Percentiles rank a stretch among this genome's conserved stretches.
Evolutionary conservation across 192 early-diverging fungal genomes (phyloP).

Genomic region (Podila verticillata): DNA sequence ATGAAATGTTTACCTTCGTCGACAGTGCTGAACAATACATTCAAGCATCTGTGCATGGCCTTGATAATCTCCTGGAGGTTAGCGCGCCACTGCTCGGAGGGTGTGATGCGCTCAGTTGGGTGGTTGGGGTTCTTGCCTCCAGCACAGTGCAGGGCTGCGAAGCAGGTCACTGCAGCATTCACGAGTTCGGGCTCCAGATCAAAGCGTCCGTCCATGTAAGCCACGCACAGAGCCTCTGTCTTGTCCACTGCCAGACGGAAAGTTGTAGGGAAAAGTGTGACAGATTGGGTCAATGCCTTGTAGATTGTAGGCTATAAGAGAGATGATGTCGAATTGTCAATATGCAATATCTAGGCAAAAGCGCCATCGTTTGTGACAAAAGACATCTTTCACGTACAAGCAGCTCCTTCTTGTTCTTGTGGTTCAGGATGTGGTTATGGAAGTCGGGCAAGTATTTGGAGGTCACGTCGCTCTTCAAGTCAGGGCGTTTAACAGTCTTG

Average conservation of each 20-base stretch:
- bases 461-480: constrained; percentile 65
- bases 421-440: constrained; percentile 53
- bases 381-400: constrained; percentile 38
- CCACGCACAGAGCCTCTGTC: constrained; percentile 57
- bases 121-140: constrained; percentile 54
- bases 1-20: constrained; percentile 58
- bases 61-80: constrained; percentile 55
- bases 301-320: constrained; percentile 51
- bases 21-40: constrained; percentile 57
- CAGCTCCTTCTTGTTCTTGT: constrained; percentile 55
- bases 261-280: constrained; percentile 59
- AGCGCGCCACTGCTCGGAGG: constrained; percentile 55
- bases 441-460: constrained; percentile 61
- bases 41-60: constrained; percentile 55
- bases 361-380: neutral
- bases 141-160: constrained; percentile 50
- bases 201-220: constrained; percentile 57
- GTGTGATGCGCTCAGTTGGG: constrained; percentile 41
- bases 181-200: constrained; percentile 40
- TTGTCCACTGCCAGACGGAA: constrained; percentile 58
- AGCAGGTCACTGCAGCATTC: constrained; percentile 50
- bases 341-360: neutral
- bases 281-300: constrained; percentile 52
- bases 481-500: constrained; percentile 57
- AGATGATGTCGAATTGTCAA: neutral